These are phyloP conservation scores for Aspergillus phoenicis DNA, from an alignment of 2,329 filamentous ascomycete species.

Conservation along the genomic window DNA sequence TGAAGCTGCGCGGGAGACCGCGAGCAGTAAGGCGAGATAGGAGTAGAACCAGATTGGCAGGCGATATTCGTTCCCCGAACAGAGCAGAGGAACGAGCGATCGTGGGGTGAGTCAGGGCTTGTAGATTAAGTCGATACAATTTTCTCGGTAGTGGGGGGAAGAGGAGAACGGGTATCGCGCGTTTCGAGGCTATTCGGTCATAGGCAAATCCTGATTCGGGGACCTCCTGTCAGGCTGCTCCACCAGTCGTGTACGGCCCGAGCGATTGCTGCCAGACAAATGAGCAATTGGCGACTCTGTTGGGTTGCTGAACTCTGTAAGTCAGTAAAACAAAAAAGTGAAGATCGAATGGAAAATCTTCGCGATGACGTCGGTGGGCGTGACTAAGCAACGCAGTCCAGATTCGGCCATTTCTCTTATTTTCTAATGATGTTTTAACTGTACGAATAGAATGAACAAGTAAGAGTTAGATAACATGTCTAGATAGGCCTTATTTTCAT, in stretches of 20 bases:
- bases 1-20: slow-evolving; percentile 33
- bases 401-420: background rate
- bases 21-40: slow-evolving; percentile 32
- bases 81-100: slow-evolving; percentile 1
- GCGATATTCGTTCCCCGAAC: background rate
- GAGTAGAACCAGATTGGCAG: slow-evolving; percentile 32
- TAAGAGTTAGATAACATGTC: too few species aligned
- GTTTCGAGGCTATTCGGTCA: background rate
- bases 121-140: background rate
- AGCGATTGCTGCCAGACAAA: background rate
- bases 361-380: slow-evolving; percentile 21
- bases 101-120: background rate
- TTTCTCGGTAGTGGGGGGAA: slow-evolving; percentile 2
- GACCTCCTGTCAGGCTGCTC: slow-evolving; percentile 2
- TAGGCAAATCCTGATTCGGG: background rate
- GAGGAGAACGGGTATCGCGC: background rate
- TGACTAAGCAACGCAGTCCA: slow-evolving; percentile 20
- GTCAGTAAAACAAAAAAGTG: background rate
- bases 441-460: too few species aligned
- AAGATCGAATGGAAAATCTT: slow-evolving; percentile 19
- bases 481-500: too few species aligned
- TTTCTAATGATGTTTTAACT: background rate
- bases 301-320: background rate
- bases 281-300: background rate
- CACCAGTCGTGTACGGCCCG: slow-evolving; percentile 1